Base-by-base conservation (phyloP, 2,329 filamentous ascomycete genomes). In the Ceratocystis variospora region DNA sequence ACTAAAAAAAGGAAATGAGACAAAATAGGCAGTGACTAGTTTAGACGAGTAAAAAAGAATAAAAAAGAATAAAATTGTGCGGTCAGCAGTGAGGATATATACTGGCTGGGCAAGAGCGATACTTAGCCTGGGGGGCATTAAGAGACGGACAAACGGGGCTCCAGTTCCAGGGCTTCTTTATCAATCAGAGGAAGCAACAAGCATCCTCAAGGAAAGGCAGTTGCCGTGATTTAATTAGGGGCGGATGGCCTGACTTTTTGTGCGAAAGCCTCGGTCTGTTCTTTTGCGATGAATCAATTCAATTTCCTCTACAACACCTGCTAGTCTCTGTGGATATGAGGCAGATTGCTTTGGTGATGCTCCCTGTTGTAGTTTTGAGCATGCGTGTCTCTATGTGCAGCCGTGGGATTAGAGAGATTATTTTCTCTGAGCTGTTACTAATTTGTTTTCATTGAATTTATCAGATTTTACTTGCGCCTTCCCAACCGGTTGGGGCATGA, bases 151-250 rank as follows among this genome's bases (percentile, higher is more conserved):
- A 7, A n/a, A 31, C 6, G 37, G 37, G 37, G 3, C 4, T 41
- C 10, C 8, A 41, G 37, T 25, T 25, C 22, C 28, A 31, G 50
- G 28, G 5, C 28, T 33, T 59, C 55, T 59, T 59, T 59, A 59
- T 59, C 55, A 59, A 59, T 59, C 55, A 59, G 48, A 53, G 12
- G 55, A 33, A 59, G 55, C 55, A 59, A 8, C 28, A 37, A 37
- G 55, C 55, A 59, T 59, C 28, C 37, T 37, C 55, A n/a, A 59
- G 1, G 8, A 15, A 5, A 41, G 37, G 10, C 17, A 7, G 7
- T 59, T 59, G 28, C 31, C 28, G 37, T 12, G 55, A 19, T 59
- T 59, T 31, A 59, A 31, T 33, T 12, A 59, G 28, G 55, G 25
- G n/a, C 33, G 55, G 28, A 37, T 59, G 55, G 31, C 55, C 55